Evolutionary conservation across 352 stramenopile genomes (phyloP), one percentile per base, ranked within the genome.

Genomic region (Peronosclerospora sorghi): DNA sequence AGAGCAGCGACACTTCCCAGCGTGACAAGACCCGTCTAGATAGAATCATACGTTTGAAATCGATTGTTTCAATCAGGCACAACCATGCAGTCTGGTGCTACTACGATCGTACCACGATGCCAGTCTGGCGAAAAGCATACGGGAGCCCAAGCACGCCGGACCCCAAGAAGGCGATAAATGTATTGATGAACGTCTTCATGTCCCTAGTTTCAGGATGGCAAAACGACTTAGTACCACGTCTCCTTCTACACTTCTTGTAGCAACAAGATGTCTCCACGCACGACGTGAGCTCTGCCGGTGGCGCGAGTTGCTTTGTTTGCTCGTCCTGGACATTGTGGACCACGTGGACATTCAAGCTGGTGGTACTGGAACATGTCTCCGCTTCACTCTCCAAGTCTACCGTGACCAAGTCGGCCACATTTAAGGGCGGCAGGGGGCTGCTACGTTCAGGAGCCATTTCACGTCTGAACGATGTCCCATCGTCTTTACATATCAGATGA

Each of bases 81-180:
- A 26, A 32, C 15, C 26, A 29, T 32, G 34, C 24, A 24, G 32
- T 38, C 10, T 15, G 15, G 5, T 47, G 42, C 14, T n/a, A 35
- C 32, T 6, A 37, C 13, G 13, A 35, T 35, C 35, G 35, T 34
- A 66, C 74, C 30, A 96, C 36, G 40, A 94, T 93, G 18, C 88
- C 88, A 23, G 68, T 81, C 43, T 86, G 69, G 21, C 73, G 77
- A 59, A 97, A 96, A 14, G 86, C 88, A 59, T 86, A 93, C 7
- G 88, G 88, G 6, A 96, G 54, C 0, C 86, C 88, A 15, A 97
- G 61, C 8, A 96, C 74, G 20, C 88, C 88, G 4, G 88, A 93
- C 17, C 88, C 88, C 0, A 97, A 68, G 63, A 97, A 97, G 12
- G 78, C 83, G 52, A 97, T 96, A 44, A 94, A 75, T 14, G 68